These are phyloP conservation scores for Nevesoporus exiguus DNA, from an alignment of 768 basidiomycete genomes.

Conservation along the genomic window DNA sequence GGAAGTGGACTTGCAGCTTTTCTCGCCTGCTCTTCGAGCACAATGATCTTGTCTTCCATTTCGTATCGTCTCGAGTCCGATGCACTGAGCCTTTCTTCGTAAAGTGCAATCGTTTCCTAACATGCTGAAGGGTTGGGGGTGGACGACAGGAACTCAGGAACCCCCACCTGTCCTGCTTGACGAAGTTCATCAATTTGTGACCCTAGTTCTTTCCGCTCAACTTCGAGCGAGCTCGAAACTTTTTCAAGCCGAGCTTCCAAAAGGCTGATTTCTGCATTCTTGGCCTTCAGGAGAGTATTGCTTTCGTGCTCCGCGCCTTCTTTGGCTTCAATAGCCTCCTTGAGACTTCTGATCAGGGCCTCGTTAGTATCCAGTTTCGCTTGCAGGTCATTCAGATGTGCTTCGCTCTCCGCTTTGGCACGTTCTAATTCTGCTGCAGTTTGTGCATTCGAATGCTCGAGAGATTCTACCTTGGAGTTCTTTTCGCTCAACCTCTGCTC, in stretches of 20 bases:
- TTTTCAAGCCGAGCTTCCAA: slow-evolving; percentile 49
- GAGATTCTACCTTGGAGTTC: slow-evolving; percentile 41
- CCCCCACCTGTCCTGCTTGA: slow-evolving; percentile 77
- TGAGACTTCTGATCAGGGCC: slow-evolving; percentile 44
- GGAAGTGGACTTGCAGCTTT: slow-evolving; percentile 31
- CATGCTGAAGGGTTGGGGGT: slow-evolving; percentile 1
- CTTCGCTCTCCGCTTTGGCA: slow-evolving; percentile 43
- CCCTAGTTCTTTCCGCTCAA: slow-evolving; percentile 66
- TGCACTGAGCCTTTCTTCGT: slow-evolving; percentile 81
- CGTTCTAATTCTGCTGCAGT: slow-evolving; percentile 43
- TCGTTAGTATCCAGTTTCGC: slow-evolving; percentile 44
- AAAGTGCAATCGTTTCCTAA: slow-evolving; percentile 91
- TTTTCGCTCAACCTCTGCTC: slow-evolving; percentile 46
- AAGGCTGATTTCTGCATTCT: slow-evolving; percentile 57
- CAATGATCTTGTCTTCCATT: slow-evolving; percentile 60
- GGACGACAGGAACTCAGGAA: not conserved
- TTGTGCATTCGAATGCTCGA: slow-evolving; percentile 44
- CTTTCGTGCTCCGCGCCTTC: slow-evolving; percentile 49
- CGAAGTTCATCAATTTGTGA: slow-evolving; percentile 80
- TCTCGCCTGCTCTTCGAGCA: slow-evolving; percentile 52
- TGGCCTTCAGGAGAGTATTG: slow-evolving; percentile 48
- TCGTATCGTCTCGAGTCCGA: slow-evolving; percentile 75
- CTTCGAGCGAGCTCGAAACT: slow-evolving; percentile 43
- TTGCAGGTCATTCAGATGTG: slow-evolving; percentile 40
- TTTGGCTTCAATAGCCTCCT: slow-evolving; percentile 50